Evolutionary conservation across 2,329 filamentous ascomycete species (phyloP), one percentile per base, ranked within the genome.

Genomic region (Fusarium acutatum): DNA sequence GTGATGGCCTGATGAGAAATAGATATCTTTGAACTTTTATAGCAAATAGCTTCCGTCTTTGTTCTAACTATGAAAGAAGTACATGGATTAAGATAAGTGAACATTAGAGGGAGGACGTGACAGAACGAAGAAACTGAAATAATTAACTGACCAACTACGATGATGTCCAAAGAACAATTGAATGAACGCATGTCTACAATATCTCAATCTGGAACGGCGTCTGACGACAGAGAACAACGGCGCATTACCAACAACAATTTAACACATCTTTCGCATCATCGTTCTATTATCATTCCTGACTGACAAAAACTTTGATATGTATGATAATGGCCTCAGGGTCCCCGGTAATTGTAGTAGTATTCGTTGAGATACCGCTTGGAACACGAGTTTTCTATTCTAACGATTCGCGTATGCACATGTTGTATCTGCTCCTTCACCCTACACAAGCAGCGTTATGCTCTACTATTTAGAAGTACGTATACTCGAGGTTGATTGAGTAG

Each of bases 141-240:
- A 12, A 0, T 7, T 15, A 9, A 7, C 9, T 17, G 7, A 22
- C 22, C 4, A n/a, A 17, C 4, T 1, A 10, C 3, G 3, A 20
- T 0, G 6, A 24, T 34, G 22, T 20, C 24, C 8, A 34, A 20
- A 34, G 30, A 34, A 34, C 7, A 11, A 24, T 24, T 24, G 3
- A 11, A 4, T 14, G 3, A 7, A 4, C 7, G 5, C 15, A 22
- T 28, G 13, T 18, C 7, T 15, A 46, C 5, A 28, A 7, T 20
- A 20, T 12, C 12, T 28, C 8, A 20, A 6, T 10, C 5, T 10
- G 12, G 43, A 46, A 14, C 18, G 28, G 18, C 5, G 3, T 6
- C 43, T 28, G 5, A 14, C 5, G 12, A 28, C 5, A 20, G 24
- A 20, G 18, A 14, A 20, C 43, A 46, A 46, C 3, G 6, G 11